Evolutionary conservation across 2,329 filamentous ascomycete species (phyloP).

Genomic region (Neonectria magnoliae): DNA sequence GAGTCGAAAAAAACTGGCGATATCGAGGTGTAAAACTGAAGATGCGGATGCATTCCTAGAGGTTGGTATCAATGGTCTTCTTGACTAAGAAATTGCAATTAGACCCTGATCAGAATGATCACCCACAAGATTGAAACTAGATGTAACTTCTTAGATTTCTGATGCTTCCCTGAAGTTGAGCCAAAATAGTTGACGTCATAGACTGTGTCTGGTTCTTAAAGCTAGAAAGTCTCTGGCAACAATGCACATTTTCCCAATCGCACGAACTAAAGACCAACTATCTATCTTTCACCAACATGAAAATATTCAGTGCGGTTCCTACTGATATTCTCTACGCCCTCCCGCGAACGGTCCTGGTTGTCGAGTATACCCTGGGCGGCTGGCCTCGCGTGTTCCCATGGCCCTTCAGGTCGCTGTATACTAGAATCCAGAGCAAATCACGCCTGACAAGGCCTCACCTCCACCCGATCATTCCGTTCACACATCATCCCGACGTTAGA

Average conservation of each 20-base stretch:
- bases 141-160: not conserved
- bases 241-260: not conserved
- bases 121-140: not conserved
- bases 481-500: not conserved
- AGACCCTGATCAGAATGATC: not conserved
- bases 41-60: not conserved
- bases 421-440: not conserved
- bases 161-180: too few species aligned
- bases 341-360: not conserved
- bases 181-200: not conserved
- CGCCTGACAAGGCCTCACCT: not conserved
- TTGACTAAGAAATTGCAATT: not conserved
- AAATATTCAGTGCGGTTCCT: not conserved
- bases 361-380: not conserved
- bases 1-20: not conserved
- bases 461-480: not conserved
- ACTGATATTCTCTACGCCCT: not conserved
- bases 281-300: not conserved
- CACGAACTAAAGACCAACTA: not conserved
- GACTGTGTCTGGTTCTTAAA: not conserved
- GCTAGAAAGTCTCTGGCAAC: not conserved
- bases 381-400: not conserved
- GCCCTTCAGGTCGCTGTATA: not conserved
- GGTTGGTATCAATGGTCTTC: not conserved
- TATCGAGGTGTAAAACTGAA: not conserved